A percentile compares a stretch with the other conserved stretches of the same genome.
phyloP scores from a whole-genome alignment of 306 rosid genomes.

The Mucuna pruriens region DNA sequence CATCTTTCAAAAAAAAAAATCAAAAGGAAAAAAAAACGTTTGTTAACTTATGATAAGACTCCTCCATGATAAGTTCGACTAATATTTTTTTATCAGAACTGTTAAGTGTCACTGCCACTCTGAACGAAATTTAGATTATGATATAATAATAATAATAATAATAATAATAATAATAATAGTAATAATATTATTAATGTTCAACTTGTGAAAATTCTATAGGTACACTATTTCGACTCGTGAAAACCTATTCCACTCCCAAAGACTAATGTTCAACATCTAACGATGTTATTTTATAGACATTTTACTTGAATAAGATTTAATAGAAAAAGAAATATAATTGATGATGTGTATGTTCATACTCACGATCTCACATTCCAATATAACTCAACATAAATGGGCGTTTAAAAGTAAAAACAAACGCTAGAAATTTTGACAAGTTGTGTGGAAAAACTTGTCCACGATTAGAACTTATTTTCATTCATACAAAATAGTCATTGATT shows the following conservation, averaged over 20 bases:
- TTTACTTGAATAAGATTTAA: no score
- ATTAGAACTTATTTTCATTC: conserved; percentile 21
- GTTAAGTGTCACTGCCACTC: background rate
- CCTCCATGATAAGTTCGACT: background rate
- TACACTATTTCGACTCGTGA: no score
- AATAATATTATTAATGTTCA: no score
- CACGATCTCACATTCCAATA: no score
- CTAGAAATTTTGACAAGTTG: background rate
- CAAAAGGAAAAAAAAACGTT: background rate
- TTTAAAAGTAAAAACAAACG: no score
- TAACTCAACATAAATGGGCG: no score
- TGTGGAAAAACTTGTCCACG: background rate
- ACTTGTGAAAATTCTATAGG: no score
- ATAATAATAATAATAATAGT: no score
- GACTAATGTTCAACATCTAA: no score
- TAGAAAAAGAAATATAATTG: background rate
- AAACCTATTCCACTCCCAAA: no score
- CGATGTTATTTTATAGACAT: no score
- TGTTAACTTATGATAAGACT: background rate
- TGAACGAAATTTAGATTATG: background rate
- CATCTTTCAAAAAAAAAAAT: background rate
- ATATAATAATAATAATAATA: no score
- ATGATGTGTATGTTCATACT: background rate
- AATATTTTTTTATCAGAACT: background rate
- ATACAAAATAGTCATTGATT: background rate